Evolutionary conservation across 2,329 filamentous ascomycete species (phyloP).

Genomic region (Pseudodiploospora longispora): DNA sequence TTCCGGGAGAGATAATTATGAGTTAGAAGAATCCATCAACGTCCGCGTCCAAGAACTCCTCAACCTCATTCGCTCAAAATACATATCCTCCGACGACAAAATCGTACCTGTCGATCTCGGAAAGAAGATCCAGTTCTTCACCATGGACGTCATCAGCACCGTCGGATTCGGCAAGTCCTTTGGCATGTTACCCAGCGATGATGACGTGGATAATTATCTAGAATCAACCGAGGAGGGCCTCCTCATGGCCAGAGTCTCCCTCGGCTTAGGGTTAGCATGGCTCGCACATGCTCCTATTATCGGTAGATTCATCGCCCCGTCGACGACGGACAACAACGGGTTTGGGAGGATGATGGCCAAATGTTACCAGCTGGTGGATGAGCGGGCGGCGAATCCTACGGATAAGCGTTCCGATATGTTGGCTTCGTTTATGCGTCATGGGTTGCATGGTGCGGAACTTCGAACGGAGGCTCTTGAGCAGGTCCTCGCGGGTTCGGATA

Average conservation of each 20-base stretch:
- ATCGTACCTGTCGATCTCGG: constrained; percentile 36
- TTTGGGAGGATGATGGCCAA: constrained; percentile 27
- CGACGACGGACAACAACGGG: constrained; percentile 19
- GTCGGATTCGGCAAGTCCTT: constrained; percentile 43
- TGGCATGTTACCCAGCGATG: constrained; percentile 37
- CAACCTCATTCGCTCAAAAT: constrained; percentile 34
- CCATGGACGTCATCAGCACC: constrained; percentile 44
- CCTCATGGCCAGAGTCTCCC: constrained; percentile 15
- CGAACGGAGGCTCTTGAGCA: constrained; percentile 23
- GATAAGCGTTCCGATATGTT: constrained; percentile 30
- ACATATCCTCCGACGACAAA: constrained; percentile 24
- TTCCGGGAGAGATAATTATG: constrained; percentile 44
- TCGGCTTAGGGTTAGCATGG: constrained; percentile 21
- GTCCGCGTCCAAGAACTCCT: constrained; percentile 36
- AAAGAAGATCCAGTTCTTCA: constrained; percentile 40
- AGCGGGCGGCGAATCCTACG: constrained; percentile 15
- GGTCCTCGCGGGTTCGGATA: constrained; percentile 45
- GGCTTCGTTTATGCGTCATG: constrained; percentile 32
- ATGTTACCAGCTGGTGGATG: constrained; percentile 19
- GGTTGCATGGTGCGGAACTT: constrained; percentile 24
- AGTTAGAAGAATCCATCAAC: constrained; percentile 42
- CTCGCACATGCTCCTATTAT: constrained; percentile 20
- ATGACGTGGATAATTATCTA: constrained; percentile 35
- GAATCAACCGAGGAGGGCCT: constrained; percentile 26
- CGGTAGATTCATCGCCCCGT: constrained; percentile 19